phyloP scores from a whole-genome alignment of 2,329 filamentous ascomycete genomes.

The Coleophoma eucalyptorum region DNA sequence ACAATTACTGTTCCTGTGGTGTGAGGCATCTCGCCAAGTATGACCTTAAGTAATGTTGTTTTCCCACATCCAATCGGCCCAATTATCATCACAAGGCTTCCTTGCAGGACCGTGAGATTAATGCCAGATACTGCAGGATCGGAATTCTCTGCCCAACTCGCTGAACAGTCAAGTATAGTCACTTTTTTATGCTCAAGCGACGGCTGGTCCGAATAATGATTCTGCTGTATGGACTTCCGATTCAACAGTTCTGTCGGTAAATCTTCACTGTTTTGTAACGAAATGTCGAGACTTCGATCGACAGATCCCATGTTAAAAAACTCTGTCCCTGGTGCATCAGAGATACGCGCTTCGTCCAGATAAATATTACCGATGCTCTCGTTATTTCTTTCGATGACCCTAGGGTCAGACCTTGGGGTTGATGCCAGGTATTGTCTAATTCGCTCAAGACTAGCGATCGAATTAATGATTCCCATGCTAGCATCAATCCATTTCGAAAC shows the following conservation, averaged over 20 bases:
- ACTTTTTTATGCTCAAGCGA: background rate
- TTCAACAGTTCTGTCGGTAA: background rate
- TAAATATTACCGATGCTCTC: background rate
- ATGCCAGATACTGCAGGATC: constrained; percentile 3
- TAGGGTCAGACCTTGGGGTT: background rate
- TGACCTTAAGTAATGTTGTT: constrained; percentile 11
- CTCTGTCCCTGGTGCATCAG: background rate
- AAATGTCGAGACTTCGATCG: background rate
- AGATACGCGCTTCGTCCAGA: background rate
- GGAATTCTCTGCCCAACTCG: constrained; percentile 1
- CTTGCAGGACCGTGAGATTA: constrained; percentile 2
- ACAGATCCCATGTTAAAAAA: background rate
- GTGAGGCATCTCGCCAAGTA: constrained; percentile 13
- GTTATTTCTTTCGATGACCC: background rate
- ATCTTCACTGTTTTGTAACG: background rate
- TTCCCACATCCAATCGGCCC: constrained; percentile 23
- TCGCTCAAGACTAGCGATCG: constrained; percentile 1
- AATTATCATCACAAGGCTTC: constrained; percentile 12
- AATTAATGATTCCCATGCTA: background rate
- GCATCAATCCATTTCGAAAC: constrained; percentile 1
- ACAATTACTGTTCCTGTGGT: constrained; percentile 2
- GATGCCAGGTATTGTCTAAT: constrained; percentile 3
- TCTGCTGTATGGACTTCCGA: no score
- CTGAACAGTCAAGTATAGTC: constrained; percentile 1
- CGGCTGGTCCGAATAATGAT: no score